A percentile compares a stretch with the other conserved stretches of the same genome.
Evolutionary conservation across 352 stramenopile species (phyloP).

Genomic region (Phytopythium sindhum): DNA sequence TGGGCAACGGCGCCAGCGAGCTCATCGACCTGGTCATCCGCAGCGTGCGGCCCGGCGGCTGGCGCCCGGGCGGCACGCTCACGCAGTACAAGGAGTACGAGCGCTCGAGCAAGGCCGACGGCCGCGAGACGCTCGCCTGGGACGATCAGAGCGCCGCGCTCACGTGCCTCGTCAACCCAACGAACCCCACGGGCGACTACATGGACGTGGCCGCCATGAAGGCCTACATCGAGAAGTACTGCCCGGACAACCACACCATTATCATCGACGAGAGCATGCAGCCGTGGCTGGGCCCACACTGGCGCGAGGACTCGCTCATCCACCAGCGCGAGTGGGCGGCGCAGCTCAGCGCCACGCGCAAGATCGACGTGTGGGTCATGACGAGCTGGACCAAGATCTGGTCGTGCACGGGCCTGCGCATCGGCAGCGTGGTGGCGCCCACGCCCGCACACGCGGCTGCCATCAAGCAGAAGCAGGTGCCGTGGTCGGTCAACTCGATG

Average conservation of each 20-base stretch:
- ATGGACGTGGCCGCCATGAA: conserved; percentile 80
- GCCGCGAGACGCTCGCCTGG: conserved; percentile 71
- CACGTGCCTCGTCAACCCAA: conserved; percentile 89
- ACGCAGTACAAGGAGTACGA: conserved; percentile 90
- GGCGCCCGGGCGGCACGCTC: conserved; percentile 64
- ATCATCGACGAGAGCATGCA: conserved; percentile 92
- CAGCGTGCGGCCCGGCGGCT: conserved; percentile 66
- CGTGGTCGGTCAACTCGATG: conserved; percentile 91
- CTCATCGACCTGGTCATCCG: conserved; percentile 88
- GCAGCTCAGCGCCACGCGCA: conserved; percentile 63
- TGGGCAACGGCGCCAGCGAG: conserved; percentile 83
- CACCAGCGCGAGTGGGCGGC: conserved; percentile 82
- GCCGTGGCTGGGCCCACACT: conserved; percentile 83
- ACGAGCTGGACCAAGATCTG: conserved; percentile 92
- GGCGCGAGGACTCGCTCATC: conserved; percentile 85
- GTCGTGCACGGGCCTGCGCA: conserved; percentile 87
- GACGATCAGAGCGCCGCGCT: conserved; percentile 68
- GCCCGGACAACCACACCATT: conserved; percentile 84
- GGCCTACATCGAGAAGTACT: conserved; percentile 81
- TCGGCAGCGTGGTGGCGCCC: conserved; percentile 85
- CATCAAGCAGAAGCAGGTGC: conserved; percentile 91
- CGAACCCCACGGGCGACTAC: conserved; percentile 90
- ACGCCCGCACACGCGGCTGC: conserved; percentile 65
- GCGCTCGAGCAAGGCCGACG: conserved; percentile 79
- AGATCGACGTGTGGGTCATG: conserved; percentile 91